These are phyloP conservation scores for Colletotrichum cuscutae DNA, from an alignment of 2,329 filamentous ascomycete genomes.

Conservation along the genomic window DNA sequence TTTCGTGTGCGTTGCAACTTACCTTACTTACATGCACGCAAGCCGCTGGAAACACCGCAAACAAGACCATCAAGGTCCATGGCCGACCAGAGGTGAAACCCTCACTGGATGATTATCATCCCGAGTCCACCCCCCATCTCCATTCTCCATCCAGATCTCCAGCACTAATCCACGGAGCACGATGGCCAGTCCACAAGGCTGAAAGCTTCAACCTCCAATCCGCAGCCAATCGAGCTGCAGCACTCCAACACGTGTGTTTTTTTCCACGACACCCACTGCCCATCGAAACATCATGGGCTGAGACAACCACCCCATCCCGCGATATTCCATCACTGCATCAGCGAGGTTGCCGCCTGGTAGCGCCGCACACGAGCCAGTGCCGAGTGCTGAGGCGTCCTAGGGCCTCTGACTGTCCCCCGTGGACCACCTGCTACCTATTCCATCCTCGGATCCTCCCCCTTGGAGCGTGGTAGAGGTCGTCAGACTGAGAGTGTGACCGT, in stretches of 20 bases:
- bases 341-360: not conserved
- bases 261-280: not conserved
- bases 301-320: not conserved
- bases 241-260: conserved; percentile 23
- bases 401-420: conserved; percentile 19
- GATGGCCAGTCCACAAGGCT: conserved; percentile 29
- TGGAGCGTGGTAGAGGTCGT: not conserved
- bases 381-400: not conserved
- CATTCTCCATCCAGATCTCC: not conserved
- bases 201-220: not conserved
- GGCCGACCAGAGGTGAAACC: not conserved
- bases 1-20: not conserved
- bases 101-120: not conserved
- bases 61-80: conserved; percentile 27
- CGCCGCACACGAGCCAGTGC: conserved; percentile 8
- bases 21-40: not conserved
- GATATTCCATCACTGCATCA: not conserved
- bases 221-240: conserved; percentile 29
- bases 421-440: not conserved
- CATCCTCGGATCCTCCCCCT: not conserved
- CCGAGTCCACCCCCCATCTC: not conserved
- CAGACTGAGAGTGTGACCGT: conserved; percentile 18
- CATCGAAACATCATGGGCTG: conserved; percentile 1
- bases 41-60: conserved; percentile 7
- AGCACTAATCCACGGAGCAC: conserved; percentile 14